Evolutionary conservation across 1,139 yeast species (phyloP).

Genomic region (Kluyveromyces marxianus): DNA sequence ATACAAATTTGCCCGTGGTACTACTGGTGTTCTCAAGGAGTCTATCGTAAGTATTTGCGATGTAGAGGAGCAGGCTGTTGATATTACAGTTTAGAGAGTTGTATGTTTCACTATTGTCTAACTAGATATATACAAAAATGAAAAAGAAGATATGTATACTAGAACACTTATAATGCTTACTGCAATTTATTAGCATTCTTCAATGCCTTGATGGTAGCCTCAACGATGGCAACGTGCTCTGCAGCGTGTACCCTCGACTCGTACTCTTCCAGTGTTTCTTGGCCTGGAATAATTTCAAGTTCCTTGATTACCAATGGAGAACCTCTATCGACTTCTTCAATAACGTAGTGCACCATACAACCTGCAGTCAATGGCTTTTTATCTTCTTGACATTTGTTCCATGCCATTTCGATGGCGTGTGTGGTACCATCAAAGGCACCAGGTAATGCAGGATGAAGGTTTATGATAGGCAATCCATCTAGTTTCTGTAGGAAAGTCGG

Average conservation of each 20-base stretch:
- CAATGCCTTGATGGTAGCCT: constrained; percentile 67
- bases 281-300: constrained; percentile 53
- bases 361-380: constrained; percentile 57
- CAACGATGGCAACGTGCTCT: constrained; percentile 89
- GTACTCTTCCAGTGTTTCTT: constrained; percentile 68
- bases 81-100: constrained; percentile 18
- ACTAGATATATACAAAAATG: background rate
- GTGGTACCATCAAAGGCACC: constrained; percentile 91
- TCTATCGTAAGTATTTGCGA: constrained; percentile 59
- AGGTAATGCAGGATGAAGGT: constrained; percentile 93
- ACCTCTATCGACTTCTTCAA: constrained; percentile 90
- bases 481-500: constrained; percentile 66
- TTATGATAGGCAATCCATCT: constrained; percentile 67
- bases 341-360: constrained; percentile 92
- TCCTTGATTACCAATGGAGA: constrained; percentile 80
- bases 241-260: constrained; percentile 75
- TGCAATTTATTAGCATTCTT: constrained; percentile 6
- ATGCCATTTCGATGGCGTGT: constrained; percentile 92
- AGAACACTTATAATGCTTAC: background rate
- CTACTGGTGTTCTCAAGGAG: constrained; percentile 74
- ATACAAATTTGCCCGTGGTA: constrained; percentile 83
- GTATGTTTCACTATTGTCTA: background rate
- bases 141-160: background rate
- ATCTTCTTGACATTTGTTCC: constrained; percentile 84
- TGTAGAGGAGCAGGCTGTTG: constrained; percentile 57